phyloP scores from a whole-genome alignment of 2,329 filamentous ascomycete species.

The Penicillium sp. region DNA sequence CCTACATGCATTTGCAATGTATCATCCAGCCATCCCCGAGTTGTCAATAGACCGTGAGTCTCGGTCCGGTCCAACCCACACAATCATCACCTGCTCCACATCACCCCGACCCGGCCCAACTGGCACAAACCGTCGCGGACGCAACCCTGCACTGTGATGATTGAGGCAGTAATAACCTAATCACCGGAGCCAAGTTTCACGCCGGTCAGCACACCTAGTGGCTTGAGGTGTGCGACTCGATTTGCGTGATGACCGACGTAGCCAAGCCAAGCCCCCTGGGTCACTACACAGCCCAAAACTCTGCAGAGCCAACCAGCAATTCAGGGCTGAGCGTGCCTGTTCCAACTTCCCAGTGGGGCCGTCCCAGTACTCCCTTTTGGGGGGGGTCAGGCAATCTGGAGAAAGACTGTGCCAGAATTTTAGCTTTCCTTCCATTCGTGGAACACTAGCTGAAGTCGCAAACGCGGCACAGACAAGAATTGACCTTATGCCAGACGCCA shows the following conservation, averaged over 20 bases:
- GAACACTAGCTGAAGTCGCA: neutral
- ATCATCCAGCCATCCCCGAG: neutral
- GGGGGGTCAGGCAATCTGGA: conserved; percentile 15
- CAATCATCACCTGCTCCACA: neutral
- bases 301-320: neutral
- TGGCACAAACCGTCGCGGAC: neutral
- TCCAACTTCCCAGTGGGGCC: conserved; percentile 7
- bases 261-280: neutral
- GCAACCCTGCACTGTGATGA: neutral
- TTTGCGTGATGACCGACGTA: neutral
- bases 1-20: neutral
- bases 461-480: conserved; percentile 4
- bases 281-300: neutral
- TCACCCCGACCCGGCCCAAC: neutral
- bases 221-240: neutral
- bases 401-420: conserved; percentile 10
- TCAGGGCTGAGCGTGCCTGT: neutral
- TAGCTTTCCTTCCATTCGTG: conserved; percentile 15
- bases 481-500: neutral
- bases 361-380: conserved; percentile 3
- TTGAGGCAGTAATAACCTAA: neutral
- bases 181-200: conserved; percentile 1
- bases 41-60: neutral
- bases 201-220: neutral
- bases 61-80: neutral